phyloP scores from a whole-genome alignment of 2,329 filamentous ascomycete species.

The Ceratocystis cubensis region DNA sequence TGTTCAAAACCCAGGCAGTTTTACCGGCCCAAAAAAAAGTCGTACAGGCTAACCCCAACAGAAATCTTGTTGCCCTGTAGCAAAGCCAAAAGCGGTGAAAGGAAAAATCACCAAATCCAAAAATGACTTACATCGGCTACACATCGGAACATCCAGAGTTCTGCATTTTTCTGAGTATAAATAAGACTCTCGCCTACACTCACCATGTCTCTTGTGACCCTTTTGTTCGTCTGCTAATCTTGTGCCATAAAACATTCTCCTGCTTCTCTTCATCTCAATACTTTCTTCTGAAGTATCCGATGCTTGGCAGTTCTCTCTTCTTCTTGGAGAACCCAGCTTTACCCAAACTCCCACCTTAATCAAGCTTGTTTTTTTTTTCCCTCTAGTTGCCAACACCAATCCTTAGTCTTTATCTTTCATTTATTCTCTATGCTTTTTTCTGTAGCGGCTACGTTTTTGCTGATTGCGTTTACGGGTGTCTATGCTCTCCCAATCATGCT shows the following conservation, averaged over 20 bases:
- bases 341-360: no score
- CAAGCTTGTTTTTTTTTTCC: not conserved
- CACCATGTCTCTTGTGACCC: not conserved
- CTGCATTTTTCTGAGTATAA: not conserved
- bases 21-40: not conserved
- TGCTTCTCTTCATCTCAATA: not conserved
- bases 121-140: not conserved
- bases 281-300: not conserved
- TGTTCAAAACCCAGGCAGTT: not conserved
- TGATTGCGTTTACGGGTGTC: constrained; percentile 1
- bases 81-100: not conserved
- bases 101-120: not conserved
- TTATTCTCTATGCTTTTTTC: not conserved
- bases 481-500: constrained; percentile 7
- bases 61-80: not conserved
- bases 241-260: no score
- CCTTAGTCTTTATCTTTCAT: not conserved
- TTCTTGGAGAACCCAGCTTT: not conserved
- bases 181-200: not conserved
- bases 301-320: not conserved
- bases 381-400: no score
- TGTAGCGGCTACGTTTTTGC: not conserved
- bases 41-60: not conserved
- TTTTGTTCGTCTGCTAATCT: not conserved
- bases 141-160: not conserved